These are phyloP conservation scores for Podosphaera xanthii DNA, from an alignment of 2,329 filamentous ascomycete genomes.

Conservation along the genomic window DNA sequence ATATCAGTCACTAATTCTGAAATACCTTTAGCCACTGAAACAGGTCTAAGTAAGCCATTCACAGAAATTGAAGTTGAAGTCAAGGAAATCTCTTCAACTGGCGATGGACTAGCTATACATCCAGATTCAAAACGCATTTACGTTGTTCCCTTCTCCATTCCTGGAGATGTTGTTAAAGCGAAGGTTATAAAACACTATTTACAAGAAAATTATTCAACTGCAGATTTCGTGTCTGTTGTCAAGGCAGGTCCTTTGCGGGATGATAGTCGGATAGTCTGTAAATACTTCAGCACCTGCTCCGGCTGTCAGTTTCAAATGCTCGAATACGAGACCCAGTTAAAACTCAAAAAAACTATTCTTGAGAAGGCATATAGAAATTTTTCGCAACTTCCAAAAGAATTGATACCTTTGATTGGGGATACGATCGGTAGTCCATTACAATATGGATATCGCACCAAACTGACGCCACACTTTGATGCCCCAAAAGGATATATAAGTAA, in stretches of 20 bases:
- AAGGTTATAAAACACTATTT: constrained; percentile 55
- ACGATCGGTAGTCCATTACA: constrained; percentile 80
- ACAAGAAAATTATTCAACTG: constrained; percentile 42
- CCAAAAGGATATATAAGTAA: constrained; percentile 31
- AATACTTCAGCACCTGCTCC: constrained; percentile 69
- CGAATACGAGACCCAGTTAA: constrained; percentile 64
- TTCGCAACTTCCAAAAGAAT: constrained; percentile 52
- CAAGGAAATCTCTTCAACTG: constrained; percentile 64
- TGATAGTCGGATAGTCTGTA: constrained; percentile 53
- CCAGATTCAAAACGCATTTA: constrained; percentile 45
- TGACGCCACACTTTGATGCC: constrained; percentile 86
- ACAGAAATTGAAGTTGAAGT: constrained; percentile 68
- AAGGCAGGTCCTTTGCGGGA: constrained; percentile 55
- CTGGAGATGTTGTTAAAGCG: constrained; percentile 58
- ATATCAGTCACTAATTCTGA: neutral
- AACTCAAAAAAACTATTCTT: constrained; percentile 64
- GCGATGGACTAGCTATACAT: constrained; percentile 65
- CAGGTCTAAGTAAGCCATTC: constrained; percentile 38
- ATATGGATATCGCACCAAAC: constrained; percentile 87
- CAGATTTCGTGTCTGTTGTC: constrained; percentile 62
- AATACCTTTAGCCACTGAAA: neutral
- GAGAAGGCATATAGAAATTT: constrained; percentile 87
- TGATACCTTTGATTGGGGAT: constrained; percentile 53
- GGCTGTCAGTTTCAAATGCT: constrained; percentile 98
- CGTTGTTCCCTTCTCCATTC: constrained; percentile 69